Percentiles rank a stretch among this genome's conserved stretches.
These are phyloP conservation scores for Verbena officinalis DNA, from an alignment of 257 asterid species.

Conservation along the genomic window DNA sequence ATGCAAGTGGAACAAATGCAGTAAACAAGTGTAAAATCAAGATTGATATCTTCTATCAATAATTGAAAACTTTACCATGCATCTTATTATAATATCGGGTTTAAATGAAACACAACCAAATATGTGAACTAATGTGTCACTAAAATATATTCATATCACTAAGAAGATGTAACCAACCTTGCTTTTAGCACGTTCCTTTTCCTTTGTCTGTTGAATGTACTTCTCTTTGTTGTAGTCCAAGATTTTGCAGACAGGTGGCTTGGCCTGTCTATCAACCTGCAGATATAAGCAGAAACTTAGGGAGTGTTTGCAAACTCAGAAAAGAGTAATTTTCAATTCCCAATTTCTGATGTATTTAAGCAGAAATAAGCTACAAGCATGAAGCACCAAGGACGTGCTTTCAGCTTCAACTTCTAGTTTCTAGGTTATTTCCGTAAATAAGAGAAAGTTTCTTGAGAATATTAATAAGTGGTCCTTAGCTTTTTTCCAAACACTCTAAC, in stretches of 20 bases:
- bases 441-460: too few relatives aligned
- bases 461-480: too few relatives aligned
- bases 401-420: too few relatives aligned
- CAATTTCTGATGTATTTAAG: too few relatives aligned
- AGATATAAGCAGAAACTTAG: conserved; percentile 27
- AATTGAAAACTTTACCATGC: neutral
- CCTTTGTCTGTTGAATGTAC: conserved; percentile 61
- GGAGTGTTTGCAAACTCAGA: too few relatives aligned
- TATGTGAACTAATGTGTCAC: neutral
- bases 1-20: too few relatives aligned
- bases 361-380: too few relatives aligned
- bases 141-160: neutral
- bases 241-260: conserved; percentile 88
- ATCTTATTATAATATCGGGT: neutral
- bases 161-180: conserved; percentile 45
- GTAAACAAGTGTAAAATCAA: conserved; percentile 4
- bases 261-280: conserved; percentile 65
- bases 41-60: neutral
- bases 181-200: conserved; percentile 60
- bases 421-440: too few relatives aligned
- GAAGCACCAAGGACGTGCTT: too few relatives aligned
- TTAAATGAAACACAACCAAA: too few relatives aligned
- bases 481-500: too few relatives aligned
- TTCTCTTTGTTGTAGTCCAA: conserved; percentile 66
- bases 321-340: too few relatives aligned